Conservation (phyloP, 2,329 filamentous ascomycete species). For the Fusarium avenaceum region DNA sequence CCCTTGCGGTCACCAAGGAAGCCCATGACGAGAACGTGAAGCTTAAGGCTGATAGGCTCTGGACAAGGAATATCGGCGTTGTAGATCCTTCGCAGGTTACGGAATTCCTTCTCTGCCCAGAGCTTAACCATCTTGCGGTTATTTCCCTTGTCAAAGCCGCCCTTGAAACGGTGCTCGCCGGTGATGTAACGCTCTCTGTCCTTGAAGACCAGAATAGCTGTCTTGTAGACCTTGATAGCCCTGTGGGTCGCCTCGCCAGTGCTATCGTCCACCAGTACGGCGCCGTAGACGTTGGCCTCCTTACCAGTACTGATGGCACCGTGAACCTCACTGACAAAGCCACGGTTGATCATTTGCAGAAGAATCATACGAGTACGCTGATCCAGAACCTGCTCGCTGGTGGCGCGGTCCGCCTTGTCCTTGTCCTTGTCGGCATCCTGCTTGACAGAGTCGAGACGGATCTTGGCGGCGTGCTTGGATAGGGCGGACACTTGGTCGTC, state of each 20-base stretch:
- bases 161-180: conserved; percentile 91
- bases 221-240: conserved; percentile 99
- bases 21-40: conserved; percentile 96
- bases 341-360: conserved; percentile 94
- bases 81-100: conserved; percentile 89
- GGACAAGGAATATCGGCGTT: conserved; percentile 89
- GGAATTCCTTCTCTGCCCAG: conserved; percentile 99
- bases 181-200: conserved; percentile 96
- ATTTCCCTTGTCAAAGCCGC: conserved; percentile 93
- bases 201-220: conserved; percentile 96
- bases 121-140: conserved; percentile 98
- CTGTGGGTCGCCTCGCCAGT: conserved; percentile 74
- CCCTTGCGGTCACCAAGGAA: conserved; percentile 91
- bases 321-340: conserved; percentile 90
- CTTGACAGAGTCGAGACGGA: conserved; percentile 79
- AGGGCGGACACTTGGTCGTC: conserved; percentile 92
- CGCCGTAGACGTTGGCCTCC: conserved; percentile 98
- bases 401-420: conserved; percentile 94
- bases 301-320: conserved; percentile 97
- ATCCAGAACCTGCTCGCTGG: conserved; percentile 94
- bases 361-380: conserved; percentile 95
- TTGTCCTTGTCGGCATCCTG: conserved; percentile 70
- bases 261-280: conserved; percentile 73
- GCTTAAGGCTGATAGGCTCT: conserved; percentile 87
- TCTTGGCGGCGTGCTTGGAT: conserved; percentile 86